phyloP scores from a whole-genome alignment of 192 early-diverging fungal genomes.

The Bifiguratus adelaidae region DNA sequence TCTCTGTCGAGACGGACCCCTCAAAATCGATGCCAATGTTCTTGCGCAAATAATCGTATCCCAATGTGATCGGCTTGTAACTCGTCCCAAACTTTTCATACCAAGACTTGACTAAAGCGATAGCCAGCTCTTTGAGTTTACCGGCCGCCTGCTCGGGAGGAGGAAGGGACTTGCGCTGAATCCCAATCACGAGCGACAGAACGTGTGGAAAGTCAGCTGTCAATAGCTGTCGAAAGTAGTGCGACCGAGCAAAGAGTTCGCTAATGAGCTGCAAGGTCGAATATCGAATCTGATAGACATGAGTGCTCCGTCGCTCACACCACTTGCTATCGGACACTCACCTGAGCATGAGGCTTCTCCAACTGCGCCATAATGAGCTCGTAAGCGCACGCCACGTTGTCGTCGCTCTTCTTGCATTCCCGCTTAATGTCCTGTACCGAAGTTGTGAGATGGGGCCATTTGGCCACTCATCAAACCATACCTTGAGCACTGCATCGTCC shows the following conservation, averaged over 20 bases:
- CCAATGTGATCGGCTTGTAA: slow-evolving; percentile 42
- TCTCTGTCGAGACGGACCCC: too few species aligned
- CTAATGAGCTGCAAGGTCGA: slow-evolving; percentile 44
- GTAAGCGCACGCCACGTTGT: slow-evolving; percentile 21
- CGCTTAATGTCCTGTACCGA: slow-evolving; percentile 33
- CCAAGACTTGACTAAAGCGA: slow-evolving; percentile 44
- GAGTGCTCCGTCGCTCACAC: not conserved
- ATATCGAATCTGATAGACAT: slow-evolving; percentile 37
- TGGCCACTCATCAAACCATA: too few species aligned
- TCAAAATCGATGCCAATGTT: slow-evolving; percentile 21
- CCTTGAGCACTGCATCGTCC: too few species aligned
- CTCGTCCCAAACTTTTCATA: slow-evolving; percentile 35
- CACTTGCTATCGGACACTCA: not conserved
- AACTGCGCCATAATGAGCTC: slow-evolving; percentile 27
- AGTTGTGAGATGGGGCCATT: too few species aligned
- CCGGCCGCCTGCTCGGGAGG: slow-evolving; percentile 35
- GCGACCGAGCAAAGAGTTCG: slow-evolving; percentile 53
- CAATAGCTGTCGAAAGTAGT: slow-evolving; percentile 44
- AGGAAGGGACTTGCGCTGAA: slow-evolving; percentile 37
- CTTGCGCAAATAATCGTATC: slow-evolving; percentile 41
- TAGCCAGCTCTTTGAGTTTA: slow-evolving; percentile 31
- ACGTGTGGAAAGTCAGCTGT: slow-evolving; percentile 37
- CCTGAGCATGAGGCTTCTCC: slow-evolving; percentile 39
- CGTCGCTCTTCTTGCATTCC: slow-evolving; percentile 29
- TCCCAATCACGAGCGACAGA: slow-evolving; percentile 41